These are phyloP conservation scores for Trichoderma semiorbis DNA, from an alignment of 2,329 filamentous ascomycete genomes.

Conservation along the genomic window DNA sequence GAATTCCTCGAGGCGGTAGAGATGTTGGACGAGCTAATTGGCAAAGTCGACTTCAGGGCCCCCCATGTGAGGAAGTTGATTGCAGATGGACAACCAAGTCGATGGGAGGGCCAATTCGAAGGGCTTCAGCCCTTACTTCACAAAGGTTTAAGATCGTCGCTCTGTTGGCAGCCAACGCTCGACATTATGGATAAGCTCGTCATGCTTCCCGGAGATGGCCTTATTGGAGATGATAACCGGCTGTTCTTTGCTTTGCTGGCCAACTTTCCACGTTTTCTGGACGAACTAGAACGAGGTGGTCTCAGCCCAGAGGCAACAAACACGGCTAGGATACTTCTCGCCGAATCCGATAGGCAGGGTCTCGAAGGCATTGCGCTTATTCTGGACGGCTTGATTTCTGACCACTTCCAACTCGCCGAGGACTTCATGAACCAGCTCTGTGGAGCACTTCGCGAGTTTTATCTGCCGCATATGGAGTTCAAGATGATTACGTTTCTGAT, in stretches of 20 bases:
- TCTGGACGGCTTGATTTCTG: constrained; percentile 66
- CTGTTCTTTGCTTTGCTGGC: constrained; percentile 83
- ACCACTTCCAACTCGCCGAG: constrained; percentile 61
- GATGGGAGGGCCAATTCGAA: constrained; percentile 87
- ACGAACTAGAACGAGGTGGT: constrained; percentile 66
- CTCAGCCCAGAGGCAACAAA: constrained; percentile 55
- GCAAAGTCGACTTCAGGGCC: constrained; percentile 76
- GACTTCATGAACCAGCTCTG: constrained; percentile 77
- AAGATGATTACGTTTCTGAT: constrained; percentile 85
- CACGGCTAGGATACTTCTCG: constrained; percentile 66
- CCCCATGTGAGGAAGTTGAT: constrained; percentile 66
- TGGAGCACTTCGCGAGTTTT: constrained; percentile 69
- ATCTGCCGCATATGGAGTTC: constrained; percentile 79
- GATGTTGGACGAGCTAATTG: constrained; percentile 84
- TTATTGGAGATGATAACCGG: constrained; percentile 79
- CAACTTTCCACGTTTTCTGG: constrained; percentile 84
- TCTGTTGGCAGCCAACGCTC: constrained; percentile 75
- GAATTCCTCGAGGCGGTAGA: constrained; percentile 89
- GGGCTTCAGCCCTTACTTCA: constrained; percentile 83
- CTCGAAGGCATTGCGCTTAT: constrained; percentile 64
- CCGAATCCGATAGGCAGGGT: constrained; percentile 70
- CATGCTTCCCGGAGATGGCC: constrained; percentile 69
- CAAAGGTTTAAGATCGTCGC: constrained; percentile 85
- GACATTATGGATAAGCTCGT: constrained; percentile 75
- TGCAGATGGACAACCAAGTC: constrained; percentile 72